Base-by-base conservation (phyloP, 305 asterid species). In the Salvia sclarea region DNA sequence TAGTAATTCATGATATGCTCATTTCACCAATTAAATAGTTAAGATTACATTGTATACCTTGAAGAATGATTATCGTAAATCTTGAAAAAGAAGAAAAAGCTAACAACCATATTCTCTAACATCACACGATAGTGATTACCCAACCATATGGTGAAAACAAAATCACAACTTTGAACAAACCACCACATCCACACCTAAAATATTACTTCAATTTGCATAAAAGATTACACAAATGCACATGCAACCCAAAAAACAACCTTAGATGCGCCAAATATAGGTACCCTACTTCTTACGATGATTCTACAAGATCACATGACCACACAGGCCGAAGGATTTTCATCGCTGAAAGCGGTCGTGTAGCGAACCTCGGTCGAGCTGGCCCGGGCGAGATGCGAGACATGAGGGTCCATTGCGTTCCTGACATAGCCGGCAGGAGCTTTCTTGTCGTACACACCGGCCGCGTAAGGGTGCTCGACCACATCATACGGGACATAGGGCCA, bases 401-500 rank as follows among this genome's bases (percentile, higher is more conserved):
- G 85, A 3, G 90, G 88, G 70, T 85, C 92, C 18, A 81, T 71
- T 2, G 67, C 69, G 8, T 75, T 69, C 4, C 98, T 77, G 12
- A 92, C 98, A 56, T 89, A 92, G 0, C 98, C 98, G 1, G 96
- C 79, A 0, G 98, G 98, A 10, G 98, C 98, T 61, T 83, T 92
- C 77, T 89, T 88, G 66, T 89, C 98, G 25, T 92, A 92, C 0
- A 82, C 84, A 2, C 98, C 98, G 0, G 79, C 92, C 0, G 96
- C 98, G 1, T 92, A 89, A 0, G 98, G 98, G 68, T 92, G 96
- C 7, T 70, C 98, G 0, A 89, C 98, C 0, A 87, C 92, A 55
- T 92, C 96, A 53, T 89, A 92, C 8, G 98, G 95, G 13, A 92
- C 92, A 4, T 92, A 92, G 0, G 98, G 98, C 98, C 98, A 92